Evolutionary conservation across 208 protist species (phyloP).

Genomic region (Trypanosoma caninum): DNA sequence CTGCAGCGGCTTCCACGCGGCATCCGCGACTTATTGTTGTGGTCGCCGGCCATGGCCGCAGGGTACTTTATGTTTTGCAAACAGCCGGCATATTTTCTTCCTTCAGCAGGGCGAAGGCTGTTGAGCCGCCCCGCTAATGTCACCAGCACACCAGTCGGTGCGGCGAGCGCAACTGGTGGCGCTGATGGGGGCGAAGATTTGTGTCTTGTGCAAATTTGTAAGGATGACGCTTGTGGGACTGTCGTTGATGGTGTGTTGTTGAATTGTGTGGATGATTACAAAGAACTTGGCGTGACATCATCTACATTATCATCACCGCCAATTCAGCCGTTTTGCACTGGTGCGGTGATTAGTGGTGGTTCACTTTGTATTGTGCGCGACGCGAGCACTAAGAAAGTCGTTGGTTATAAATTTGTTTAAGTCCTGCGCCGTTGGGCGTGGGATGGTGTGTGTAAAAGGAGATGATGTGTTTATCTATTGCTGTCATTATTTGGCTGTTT

Average conservation of each 20-base stretch:
- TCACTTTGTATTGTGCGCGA: slow-evolving; percentile 36
- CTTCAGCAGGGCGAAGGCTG: slow-evolving; percentile 30
- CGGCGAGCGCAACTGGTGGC: neutral
- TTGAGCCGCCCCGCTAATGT: slow-evolving; percentile 9
- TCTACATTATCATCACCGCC: slow-evolving; percentile 20
- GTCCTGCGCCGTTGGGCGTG: no score
- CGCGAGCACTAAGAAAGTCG: slow-evolving; percentile 23
- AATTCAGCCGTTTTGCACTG: slow-evolving; percentile 31
- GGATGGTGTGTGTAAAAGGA: no score
- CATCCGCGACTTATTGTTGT: slow-evolving; percentile 47
- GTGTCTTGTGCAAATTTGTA: neutral
- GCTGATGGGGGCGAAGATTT: neutral
- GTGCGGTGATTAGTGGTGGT: slow-evolving; percentile 20
- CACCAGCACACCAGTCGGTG: neutral
- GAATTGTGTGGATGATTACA: neutral
- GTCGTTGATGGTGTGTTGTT: slow-evolving; percentile 9
- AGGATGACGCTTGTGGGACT: slow-evolving; percentile 5
- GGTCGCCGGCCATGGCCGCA: slow-evolving; percentile 42
- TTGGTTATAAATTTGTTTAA: slow-evolving; percentile 31
- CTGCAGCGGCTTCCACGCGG: slow-evolving; percentile 42
- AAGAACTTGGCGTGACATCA: neutral
- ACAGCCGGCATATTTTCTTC: slow-evolving; percentile 48
- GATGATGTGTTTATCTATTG: no score
- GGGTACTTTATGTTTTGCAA: slow-evolving; percentile 46
- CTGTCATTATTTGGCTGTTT: slow-evolving; percentile 7